Evolutionary conservation across 768 basidiomycete species (phyloP).

Genomic region (Myochromella boudieri): DNA sequence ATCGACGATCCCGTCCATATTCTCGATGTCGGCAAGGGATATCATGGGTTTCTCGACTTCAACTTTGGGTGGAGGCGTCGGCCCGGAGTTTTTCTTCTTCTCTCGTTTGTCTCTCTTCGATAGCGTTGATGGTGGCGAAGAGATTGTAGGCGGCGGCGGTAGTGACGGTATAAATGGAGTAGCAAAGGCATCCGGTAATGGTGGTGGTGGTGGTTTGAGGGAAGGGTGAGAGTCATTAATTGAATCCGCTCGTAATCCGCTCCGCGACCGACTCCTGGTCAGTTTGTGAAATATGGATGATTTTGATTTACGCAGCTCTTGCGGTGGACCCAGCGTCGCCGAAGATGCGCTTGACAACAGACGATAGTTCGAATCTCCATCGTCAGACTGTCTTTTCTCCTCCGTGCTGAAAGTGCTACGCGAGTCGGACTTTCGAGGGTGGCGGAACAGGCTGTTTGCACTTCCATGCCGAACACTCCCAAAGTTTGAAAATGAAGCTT

Average conservation of each 20-base stretch:
- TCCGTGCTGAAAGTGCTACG: conserved; percentile 33
- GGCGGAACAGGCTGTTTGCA: conserved; percentile 27
- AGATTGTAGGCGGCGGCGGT: conserved; percentile 13
- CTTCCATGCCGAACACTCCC: conserved; percentile 28
- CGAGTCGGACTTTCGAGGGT: conserved; percentile 36
- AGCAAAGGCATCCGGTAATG: conserved; percentile 24
- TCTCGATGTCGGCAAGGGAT: conserved; percentile 64
- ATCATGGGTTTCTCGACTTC: conserved; percentile 32
- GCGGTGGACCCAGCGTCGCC: conserved; percentile 11
- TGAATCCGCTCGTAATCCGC: conserved; percentile 32
- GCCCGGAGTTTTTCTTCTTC: conserved; percentile 31
- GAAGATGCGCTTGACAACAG: conserved; percentile 27
- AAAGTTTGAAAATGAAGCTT: conserved; percentile 36
- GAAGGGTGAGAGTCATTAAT: conserved; percentile 39
- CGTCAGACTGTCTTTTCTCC: conserved; percentile 30
- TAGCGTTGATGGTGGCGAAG: conserved; percentile 8
- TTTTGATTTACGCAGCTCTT: conserved; percentile 45
- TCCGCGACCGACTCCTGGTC: conserved; percentile 40
- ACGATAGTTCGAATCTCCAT: conserved; percentile 25
- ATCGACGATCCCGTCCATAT: conserved; percentile 85
- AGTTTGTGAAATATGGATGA: conserved; percentile 45
- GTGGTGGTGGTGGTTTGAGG: conserved; percentile 31
- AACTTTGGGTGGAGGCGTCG: conserved; percentile 28
- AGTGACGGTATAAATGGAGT: too few species aligned
- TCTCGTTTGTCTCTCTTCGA: conserved; percentile 31